Conservation (phyloP, 1,284 basidiomycete genomes). For the Puccinia coronata region DNA sequence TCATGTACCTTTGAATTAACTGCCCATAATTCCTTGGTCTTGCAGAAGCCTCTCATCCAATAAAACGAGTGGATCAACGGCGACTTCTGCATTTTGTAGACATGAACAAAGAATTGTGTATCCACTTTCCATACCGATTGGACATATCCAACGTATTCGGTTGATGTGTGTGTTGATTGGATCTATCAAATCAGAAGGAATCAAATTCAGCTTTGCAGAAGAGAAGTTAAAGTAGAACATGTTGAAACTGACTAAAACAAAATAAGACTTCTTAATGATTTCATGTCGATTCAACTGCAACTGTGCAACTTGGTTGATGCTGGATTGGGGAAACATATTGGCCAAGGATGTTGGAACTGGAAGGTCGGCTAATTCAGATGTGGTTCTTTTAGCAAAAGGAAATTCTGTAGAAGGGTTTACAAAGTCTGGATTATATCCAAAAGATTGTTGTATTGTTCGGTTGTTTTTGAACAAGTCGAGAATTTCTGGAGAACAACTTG, state of each 20-base stretch:
- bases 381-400: neutral
- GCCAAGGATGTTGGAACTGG: neutral
- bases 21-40: neutral
- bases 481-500: neutral
- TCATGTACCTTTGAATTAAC: neutral
- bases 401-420: neutral
- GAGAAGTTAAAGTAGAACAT: neutral
- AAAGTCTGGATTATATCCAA: slow-evolving; percentile 9
- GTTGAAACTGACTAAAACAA: neutral
- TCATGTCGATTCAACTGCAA: neutral
- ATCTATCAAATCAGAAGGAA: neutral
- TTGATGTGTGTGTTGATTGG: neutral
- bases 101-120: neutral
- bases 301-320: neutral
- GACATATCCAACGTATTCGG: neutral
- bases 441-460: neutral
- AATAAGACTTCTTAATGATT: neutral
- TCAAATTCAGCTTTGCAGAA: neutral
- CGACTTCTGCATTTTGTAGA: neutral
- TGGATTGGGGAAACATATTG: neutral
- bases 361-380: neutral
- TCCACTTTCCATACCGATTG: neutral
- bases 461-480: neutral
- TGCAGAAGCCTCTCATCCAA: neutral
- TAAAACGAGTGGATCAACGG: neutral